Evolutionary conservation across 345 rosid species (phyloP), one percentile per base, ranked within the genome.

Genomic region (Ceriops tagal): DNA sequence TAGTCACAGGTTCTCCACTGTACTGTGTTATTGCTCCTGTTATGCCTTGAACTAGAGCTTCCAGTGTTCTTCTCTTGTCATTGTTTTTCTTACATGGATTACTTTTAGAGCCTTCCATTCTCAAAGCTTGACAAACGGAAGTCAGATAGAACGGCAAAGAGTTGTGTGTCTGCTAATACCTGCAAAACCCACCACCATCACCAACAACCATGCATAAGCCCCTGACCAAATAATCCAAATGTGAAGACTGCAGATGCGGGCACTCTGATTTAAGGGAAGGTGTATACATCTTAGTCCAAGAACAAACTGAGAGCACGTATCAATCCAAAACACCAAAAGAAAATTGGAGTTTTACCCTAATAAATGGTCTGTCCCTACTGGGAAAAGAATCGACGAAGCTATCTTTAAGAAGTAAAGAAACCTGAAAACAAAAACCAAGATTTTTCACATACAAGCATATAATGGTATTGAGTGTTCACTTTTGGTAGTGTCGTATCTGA

Each of bases 311-410:
- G n/a, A 6, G 13, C 13, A 30, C 43, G 5, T 43, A 43, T 43
- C 19, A 3, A 43, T 43, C 26, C 30, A 15, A 19, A 11, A 20
- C 22, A 46, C 24, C n/a, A 15, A n/a, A 34, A 20, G 27, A 0
- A 16, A 57, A 37, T 13, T 22, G 5, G 43, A 6, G 52, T 16
- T 6, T 73, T 79, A 91, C 99, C 99, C 86, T 88, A 72, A 95
- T 47, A 67, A 95, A 95, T 35, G 93, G 79, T 71, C 85, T 77
- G 71, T 95, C 99, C 80, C 83, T 83, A 62, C 70, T 67, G 55
- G 92, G 87, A 80, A 95, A 95, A 30, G 99, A 95, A 76, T 90
- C 99, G 35, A 95, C 79, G 76, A 83, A 92, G 77, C 96, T 95
- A 81, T 95, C 98, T 72, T 92, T 95, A 61, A 95, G 88, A 67